These are phyloP conservation scores for Pleodorina starrii DNA, from an alignment of 139 green algal species.

Conservation along the genomic window DNA sequence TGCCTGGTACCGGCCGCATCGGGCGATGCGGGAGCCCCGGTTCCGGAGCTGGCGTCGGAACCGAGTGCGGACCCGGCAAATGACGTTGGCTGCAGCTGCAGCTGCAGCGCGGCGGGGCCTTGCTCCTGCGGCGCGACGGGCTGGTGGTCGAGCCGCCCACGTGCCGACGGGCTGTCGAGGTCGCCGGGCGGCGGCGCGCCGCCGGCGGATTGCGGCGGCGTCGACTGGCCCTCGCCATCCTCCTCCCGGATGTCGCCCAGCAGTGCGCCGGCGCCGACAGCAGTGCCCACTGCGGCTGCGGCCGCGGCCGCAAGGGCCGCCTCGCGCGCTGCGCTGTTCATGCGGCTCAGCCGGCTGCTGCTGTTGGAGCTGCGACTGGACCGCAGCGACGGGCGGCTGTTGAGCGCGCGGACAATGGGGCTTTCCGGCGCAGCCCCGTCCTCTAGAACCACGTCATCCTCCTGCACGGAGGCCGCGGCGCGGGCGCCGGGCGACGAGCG, in stretches of 20 bases:
- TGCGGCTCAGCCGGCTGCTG: slow-evolving; percentile 34
- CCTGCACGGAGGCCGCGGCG: not conserved
- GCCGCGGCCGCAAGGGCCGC: too few relatives aligned
- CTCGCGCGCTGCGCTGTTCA: slow-evolving; percentile 35
- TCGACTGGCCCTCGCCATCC: not conserved
- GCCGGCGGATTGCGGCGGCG: not conserved
- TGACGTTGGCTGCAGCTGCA: not conserved
- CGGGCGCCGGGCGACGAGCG: not conserved
- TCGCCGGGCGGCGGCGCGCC: too few relatives aligned
- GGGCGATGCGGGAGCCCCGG: not conserved
- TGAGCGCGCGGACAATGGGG: not conserved
- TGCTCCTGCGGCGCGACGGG: too few relatives aligned
- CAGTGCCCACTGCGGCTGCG: too few relatives aligned
- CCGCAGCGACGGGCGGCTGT: not conserved
- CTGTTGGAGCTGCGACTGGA: slow-evolving; percentile 1
- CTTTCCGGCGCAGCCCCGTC: not conserved
- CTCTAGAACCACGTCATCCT: not conserved
- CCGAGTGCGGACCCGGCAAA: too few relatives aligned
- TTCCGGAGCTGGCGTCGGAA: too few relatives aligned
- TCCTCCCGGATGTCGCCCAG: slow-evolving; percentile 38
- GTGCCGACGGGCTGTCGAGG: too few relatives aligned
- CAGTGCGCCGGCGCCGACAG: not conserved
- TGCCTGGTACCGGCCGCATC: not conserved
- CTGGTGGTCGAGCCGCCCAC: too few relatives aligned
- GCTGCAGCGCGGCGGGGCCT: not conserved